Conservation (phyloP, 208 protist genomes). For the Leishmania aethiopica region DNA sequence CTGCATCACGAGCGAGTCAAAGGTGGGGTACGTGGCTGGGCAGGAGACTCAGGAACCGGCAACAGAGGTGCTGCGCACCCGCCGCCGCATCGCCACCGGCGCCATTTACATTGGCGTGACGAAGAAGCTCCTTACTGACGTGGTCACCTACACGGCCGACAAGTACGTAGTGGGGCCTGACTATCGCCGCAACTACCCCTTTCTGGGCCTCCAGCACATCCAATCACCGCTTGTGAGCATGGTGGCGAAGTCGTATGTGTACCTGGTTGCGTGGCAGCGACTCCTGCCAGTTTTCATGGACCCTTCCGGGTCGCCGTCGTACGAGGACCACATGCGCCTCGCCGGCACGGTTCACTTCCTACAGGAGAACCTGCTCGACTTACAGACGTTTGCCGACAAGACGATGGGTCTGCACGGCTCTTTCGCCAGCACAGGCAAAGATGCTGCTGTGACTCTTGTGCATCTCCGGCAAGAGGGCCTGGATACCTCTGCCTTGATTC, state of each 20-base stretch:
- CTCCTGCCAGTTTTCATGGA: slow-evolving; percentile 64
- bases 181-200: slow-evolving; percentile 78
- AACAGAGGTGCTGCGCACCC: slow-evolving; percentile 58
- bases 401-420: slow-evolving; percentile 73
- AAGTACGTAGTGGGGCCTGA: slow-evolving; percentile 77
- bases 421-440: slow-evolving; percentile 51
- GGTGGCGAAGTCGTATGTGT: slow-evolving; percentile 75
- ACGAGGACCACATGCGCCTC: slow-evolving; percentile 82
- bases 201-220: slow-evolving; percentile 86
- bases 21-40: slow-evolving; percentile 42
- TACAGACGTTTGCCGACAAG: slow-evolving; percentile 53
- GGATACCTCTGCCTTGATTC: slow-evolving; percentile 74
- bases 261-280: slow-evolving; percentile 68
- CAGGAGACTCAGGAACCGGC: slow-evolving; percentile 39
- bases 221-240: slow-evolving; percentile 83
- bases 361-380: slow-evolving; percentile 64
- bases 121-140: slow-evolving; percentile 65
- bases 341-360: slow-evolving; percentile 79
- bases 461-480: slow-evolving; percentile 78
- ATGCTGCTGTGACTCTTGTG: slow-evolving; percentile 47
- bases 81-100: slow-evolving; percentile 72
- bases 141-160: slow-evolving; percentile 64
- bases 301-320: slow-evolving; percentile 37
- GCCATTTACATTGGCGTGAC: slow-evolving; percentile 68
- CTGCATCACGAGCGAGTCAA: slow-evolving; percentile 52